Evolutionary conservation across 78 protist genomes (phyloP), one percentile per base, ranked within the genome.

Genomic region (Dictyostelium citrinum): DNA sequence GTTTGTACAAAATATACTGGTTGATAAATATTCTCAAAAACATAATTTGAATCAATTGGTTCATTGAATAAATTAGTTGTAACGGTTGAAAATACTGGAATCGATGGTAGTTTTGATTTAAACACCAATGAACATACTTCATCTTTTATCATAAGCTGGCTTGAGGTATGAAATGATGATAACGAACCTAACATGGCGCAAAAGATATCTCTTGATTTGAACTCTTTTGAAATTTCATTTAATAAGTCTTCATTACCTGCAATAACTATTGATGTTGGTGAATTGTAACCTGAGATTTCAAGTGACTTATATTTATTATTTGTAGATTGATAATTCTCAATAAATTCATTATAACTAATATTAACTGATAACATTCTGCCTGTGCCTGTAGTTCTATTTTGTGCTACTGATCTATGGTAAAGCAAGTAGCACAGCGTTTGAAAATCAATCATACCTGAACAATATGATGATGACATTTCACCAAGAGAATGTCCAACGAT

Each of bases 401-500:
- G 84, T 3, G 49, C 20, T 0, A 22, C 0, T 58, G 75, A 22
- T 58, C 84, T 80, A 12, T 58, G 58, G 22, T 80, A 80, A 5
- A 58, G 17, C 9, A 80, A 41, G 24, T 58, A n/a, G 22, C 75
- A 49, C 3, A 58, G 3, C 35, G 68, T n/a, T 16, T 80, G 55
- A 3, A 80, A 80, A n/a, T 72, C 64, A 2, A 90, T 81, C n/a
- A 58, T 61, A 17, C 90, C 82, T 17, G 95, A 71, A 22, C 33
- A 58, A 33, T 41, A 76, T 22, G 90, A 43, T 24, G 95, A 11
- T 55, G 95, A 37, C 12, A 90, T 11, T 51, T 90, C 95, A 16
- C 95, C 95, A 68, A 82, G 82, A 58, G 76, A 55, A 83, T 83
- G 90, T 31, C 90, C 90, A 45, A 72, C n/a, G 31, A 83, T 61